Percentiles rank a stretch among this genome's conserved stretches.
Conservation (phyloP, 2,329 filamentous ascomycete genomes). For the Seiridium cupressi region DNA sequence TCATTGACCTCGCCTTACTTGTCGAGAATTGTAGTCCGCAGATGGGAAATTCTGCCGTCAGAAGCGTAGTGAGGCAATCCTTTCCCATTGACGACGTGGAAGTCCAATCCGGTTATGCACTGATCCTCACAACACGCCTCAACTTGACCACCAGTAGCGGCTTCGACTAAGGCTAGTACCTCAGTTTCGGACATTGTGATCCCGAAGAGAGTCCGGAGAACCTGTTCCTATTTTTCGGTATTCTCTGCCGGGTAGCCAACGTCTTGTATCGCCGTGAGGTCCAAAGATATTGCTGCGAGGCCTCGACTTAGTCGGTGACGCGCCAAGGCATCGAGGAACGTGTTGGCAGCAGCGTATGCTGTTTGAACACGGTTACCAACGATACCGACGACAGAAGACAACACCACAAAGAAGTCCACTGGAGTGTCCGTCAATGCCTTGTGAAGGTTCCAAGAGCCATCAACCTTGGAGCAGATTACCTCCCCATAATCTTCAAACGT, state of each 20-base stretch:
- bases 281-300: slow-evolving; percentile 44
- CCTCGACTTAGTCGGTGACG: slow-evolving; percentile 36
- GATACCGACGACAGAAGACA: slow-evolving; percentile 48
- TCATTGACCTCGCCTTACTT: too few relatives aligned
- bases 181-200: slow-evolving; percentile 50
- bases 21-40: slow-evolving; percentile 47
- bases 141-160: slow-evolving; percentile 45
- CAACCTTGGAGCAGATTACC: slow-evolving; percentile 49
- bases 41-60: slow-evolving; percentile 52
- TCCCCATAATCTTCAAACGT: slow-evolving; percentile 42
- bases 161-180: slow-evolving; percentile 50
- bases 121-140: slow-evolving; percentile 42
- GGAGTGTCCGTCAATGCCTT: slow-evolving; percentile 34
- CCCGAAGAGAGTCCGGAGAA: slow-evolving; percentile 47
- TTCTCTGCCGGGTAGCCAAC: slow-evolving; percentile 50
- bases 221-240: slow-evolving; percentile 27
- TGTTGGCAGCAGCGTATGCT: slow-evolving; percentile 51
- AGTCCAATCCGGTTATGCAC: slow-evolving; percentile 51
- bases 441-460: slow-evolving; percentile 54
- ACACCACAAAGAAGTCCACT: slow-evolving; percentile 49
- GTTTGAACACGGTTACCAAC: slow-evolving; percentile 51
- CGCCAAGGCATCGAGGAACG: slow-evolving; percentile 42
- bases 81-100: slow-evolving; percentile 31
- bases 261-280: slow-evolving; percentile 51
- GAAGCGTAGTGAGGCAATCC: slow-evolving; percentile 50